phyloP scores from a whole-genome alignment of 257 asterid genomes.

The Solanum tacnaense region DNA sequence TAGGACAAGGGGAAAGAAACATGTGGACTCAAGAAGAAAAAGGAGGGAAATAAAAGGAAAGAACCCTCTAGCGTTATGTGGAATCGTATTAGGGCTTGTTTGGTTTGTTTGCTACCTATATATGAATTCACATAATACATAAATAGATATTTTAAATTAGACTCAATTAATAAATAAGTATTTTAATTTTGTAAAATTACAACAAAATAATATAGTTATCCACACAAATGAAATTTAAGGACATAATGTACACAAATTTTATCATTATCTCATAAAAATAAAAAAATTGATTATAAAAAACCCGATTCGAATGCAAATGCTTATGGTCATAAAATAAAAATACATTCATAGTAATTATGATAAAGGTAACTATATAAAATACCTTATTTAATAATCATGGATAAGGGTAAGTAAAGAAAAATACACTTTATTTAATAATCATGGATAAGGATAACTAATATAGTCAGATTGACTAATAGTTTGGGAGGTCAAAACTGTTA shows the following conservation, averaged over 20 bases:
- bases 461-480: too few relatives aligned
- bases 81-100: background rate
- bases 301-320: background rate
- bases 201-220: too few relatives aligned
- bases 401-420: too few relatives aligned
- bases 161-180: too few relatives aligned
- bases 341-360: background rate
- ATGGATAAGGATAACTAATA: background rate
- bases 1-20: background rate
- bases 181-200: too few relatives aligned
- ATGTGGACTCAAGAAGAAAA: background rate
- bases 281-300: accelerated
- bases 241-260: accelerated
- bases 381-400: too few relatives aligned
- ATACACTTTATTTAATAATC: too few relatives aligned
- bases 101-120: background rate
- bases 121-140: background rate
- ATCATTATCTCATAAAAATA: too few relatives aligned
- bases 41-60: background rate
- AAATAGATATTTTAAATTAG: background rate
- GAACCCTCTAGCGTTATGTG: background rate
- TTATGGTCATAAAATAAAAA: too few relatives aligned
- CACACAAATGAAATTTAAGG: too few relatives aligned
- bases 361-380: background rate
- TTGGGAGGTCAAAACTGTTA: background rate